Evolutionary conservation across 1,284 basidiomycete genomes (phyloP), one percentile per base, ranked within the genome.

Genomic region (Microbotryum violaceum): DNA sequence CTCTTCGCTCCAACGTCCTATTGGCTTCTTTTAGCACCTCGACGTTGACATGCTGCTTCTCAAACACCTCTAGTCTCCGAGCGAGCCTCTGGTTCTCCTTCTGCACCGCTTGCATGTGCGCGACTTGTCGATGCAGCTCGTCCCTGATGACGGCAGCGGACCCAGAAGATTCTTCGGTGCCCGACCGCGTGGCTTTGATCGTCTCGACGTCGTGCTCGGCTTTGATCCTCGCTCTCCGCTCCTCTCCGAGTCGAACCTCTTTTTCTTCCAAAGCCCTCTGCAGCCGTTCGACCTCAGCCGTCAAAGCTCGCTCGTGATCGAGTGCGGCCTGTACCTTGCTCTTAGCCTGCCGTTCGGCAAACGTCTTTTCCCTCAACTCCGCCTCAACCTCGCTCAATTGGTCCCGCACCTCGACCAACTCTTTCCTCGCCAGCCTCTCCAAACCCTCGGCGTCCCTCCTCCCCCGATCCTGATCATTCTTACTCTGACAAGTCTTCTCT

Each of bases 21-120:
- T 88, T 88, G 74, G 89, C 85, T 72, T 89, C 88, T 54, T 81
- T 79, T 49, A 90, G 72, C 1, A 89, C 82, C 66, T 88, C 86
- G 8, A 86, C 74, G 67, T 82, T 84, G 3, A 79, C 75, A 47
- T 84, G 78, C 6, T 81, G 77, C 58, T 82, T 82, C 54, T 82
- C 78, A 27, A 86, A 77, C 6, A 78, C 70, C 10, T 74, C 75
- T 18, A 88, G 67, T 67, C 88, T 85, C 0, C 78, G 72, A 9
- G 72, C 79, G 56, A 87, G 75, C 65, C 79, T 82, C 4, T 79
- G 75, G 64, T 89, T 89, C 7, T 78, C 78, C n/a, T 77, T 74
- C 72, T 89, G 87, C 1, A 89, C 77, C 1, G 78, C 78, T 0
- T 82, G 80, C 53, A 86, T 75, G 66, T 88, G 83, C 16, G 60